These are phyloP conservation scores for Penicillium hordei DNA, from an alignment of 2,329 filamentous ascomycete species.

Conservation along the genomic window DNA sequence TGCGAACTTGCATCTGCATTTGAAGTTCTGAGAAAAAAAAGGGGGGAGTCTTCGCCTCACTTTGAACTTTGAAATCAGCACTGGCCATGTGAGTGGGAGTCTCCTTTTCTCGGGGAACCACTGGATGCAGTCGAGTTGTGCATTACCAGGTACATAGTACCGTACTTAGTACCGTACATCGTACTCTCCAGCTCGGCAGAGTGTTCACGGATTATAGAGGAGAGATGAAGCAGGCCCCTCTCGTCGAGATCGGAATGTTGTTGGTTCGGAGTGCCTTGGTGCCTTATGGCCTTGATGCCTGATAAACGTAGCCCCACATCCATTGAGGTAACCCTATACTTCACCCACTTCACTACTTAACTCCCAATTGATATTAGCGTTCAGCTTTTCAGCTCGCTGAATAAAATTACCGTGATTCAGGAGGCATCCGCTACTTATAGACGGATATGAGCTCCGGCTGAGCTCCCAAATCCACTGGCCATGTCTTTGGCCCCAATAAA, in stretches of 20 bases:
- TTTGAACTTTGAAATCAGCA: slow-evolving; percentile 22
- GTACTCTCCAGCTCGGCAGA: not conserved
- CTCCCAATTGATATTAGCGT: not conserved
- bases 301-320: not conserved
- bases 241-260: slow-evolving; percentile 9
- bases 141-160: slow-evolving; percentile 8
- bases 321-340: not conserved
- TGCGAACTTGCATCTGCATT: not conserved
- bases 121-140: slow-evolving; percentile 16
- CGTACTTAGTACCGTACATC: not conserved
- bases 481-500: slow-evolving; percentile 4
- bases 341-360: not conserved
- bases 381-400: not conserved
- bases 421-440: not conserved
- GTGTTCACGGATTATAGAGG: not conserved
- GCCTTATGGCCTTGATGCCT: not conserved
- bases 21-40: not conserved
- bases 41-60: slow-evolving; percentile 21
- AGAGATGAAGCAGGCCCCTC: slow-evolving; percentile 7
- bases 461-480: not conserved
- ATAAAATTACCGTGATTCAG: not conserved
- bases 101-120: slow-evolving; percentile 21
- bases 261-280: not conserved
- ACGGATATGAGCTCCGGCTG: not conserved
- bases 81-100: slow-evolving; percentile 24